phyloP scores from a whole-genome alignment of 352 stramenopile species.

The Globisporangium cystogenes region DNA sequence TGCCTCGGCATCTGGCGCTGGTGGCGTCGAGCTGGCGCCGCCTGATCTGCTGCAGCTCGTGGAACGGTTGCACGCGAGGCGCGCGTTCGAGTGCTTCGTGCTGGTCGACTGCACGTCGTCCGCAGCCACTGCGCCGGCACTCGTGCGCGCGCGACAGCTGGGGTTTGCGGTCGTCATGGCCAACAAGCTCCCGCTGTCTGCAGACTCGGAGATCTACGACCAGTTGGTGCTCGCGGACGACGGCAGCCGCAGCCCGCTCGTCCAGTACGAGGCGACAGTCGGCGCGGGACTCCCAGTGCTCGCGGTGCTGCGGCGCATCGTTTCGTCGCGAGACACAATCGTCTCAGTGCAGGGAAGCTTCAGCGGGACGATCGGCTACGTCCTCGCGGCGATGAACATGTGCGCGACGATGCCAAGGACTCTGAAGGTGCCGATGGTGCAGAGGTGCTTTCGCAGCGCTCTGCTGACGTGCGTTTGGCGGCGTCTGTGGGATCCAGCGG shows the following conservation, averaged over 20 bases:
- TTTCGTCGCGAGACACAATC: constrained; percentile 43
- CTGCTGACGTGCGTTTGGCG: too few relatives aligned
- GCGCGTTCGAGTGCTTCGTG: constrained; percentile 12
- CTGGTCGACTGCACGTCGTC: constrained; percentile 28
- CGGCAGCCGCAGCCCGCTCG: constrained; percentile 9
- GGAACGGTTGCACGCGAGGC: constrained; percentile 7
- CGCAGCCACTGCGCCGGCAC: constrained; percentile 8
- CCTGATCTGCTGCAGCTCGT: constrained; percentile 6
- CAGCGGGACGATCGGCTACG: constrained; percentile 60
- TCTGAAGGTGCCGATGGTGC: too few relatives aligned
- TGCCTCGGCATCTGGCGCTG: too few relatives aligned
- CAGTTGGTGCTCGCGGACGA: constrained; percentile 16
- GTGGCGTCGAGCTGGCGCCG: neutral
- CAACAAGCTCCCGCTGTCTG: constrained; percentile 50
- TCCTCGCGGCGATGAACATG: constrained; percentile 32
- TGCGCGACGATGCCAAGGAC: neutral
- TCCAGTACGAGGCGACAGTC: constrained; percentile 55
- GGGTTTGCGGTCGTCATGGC: constrained; percentile 32
- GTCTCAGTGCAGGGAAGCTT: constrained; percentile 43
- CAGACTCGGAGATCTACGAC: constrained; percentile 25
- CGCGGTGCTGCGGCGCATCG: constrained; percentile 36
- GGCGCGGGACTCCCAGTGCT: constrained; percentile 62
- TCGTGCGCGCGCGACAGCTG: constrained; percentile 14
- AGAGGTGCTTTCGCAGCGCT: too few relatives aligned
- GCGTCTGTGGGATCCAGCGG: constrained; percentile 9